phyloP scores from a whole-genome alignment of 805 yeast genomes.

The Yamadazyma insecticola region DNA sequence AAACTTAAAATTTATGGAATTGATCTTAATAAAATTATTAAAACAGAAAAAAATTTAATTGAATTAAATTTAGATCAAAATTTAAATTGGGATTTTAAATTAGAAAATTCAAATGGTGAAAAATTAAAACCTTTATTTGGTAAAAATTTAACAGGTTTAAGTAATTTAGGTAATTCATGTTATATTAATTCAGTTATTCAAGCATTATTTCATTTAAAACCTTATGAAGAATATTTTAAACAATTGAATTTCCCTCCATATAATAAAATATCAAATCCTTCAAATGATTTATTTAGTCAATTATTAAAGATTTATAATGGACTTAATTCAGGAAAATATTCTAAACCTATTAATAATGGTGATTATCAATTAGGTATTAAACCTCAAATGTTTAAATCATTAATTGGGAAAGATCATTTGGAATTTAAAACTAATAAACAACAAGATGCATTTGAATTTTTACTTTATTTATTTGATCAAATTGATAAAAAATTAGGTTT shows the following conservation, averaged over 20 bases:
- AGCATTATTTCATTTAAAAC: slow-evolving; percentile 48
- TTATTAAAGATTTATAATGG: slow-evolving; percentile 79
- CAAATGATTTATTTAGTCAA: slow-evolving; percentile 67
- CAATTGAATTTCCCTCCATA: slow-evolving; percentile 23
- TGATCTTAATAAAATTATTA: slow-evolving; percentile 47
- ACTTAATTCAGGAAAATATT: slow-evolving; percentile 65
- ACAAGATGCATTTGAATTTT: slow-evolving; percentile 93
- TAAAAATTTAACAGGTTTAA: slow-evolving; percentile 73
- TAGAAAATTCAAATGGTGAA: slow-evolving; percentile 69
- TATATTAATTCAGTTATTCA: slow-evolving; percentile 82
- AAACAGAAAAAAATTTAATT: slow-evolving; percentile 83
- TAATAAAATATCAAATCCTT: slow-evolving; percentile 40
- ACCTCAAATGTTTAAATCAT: slow-evolving; percentile 70
- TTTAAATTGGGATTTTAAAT: slow-evolving; percentile 85
- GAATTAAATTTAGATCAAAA: slow-evolving; percentile 93
- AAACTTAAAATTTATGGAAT: slow-evolving; percentile 62
- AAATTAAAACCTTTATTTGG: slow-evolving; percentile 67
- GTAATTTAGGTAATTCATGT: slow-evolving; percentile 91
- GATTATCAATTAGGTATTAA: slow-evolving; percentile 71
- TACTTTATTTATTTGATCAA: slow-evolving; percentile 60
- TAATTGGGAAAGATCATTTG: slow-evolving; percentile 71
- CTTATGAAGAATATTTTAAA: slow-evolving; percentile 37
- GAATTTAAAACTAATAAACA: slow-evolving; percentile 87
- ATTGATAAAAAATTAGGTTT: slow-evolving; percentile 45
- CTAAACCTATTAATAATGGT: slow-evolving; percentile 46